Evolutionary conservation across 2,329 filamentous ascomycete species (phyloP), one percentile per base, ranked within the genome.

Genomic region (Zasmidium cellare): DNA sequence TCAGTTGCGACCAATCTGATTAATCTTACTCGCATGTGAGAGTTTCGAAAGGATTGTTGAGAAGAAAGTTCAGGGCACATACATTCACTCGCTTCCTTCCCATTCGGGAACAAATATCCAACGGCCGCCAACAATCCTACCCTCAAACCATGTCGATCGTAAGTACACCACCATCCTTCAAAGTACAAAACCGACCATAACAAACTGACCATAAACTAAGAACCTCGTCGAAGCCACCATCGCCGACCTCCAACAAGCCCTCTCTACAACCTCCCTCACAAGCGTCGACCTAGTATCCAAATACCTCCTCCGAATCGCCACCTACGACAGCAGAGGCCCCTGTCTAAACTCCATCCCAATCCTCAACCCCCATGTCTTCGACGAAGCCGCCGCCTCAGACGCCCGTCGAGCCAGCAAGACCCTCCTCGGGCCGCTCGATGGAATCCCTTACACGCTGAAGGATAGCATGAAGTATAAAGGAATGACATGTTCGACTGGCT

Each of bases 381-480:
- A 77, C 11, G 79, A 80, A 65, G 80, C 80, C 9, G 67, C 69
- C 3, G 76, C 75, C 3, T 80, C 80, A 2, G 80, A 83, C 69
- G 71, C 72, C 1, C 70, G 77, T 11, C 73, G 80, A 44, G 74
- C n/a, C 74, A 16, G 65, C 70, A 9, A 76, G 76, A 57, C 71
- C 5, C 52, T 71, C 11, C 58, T 62, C 2, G 70, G 78, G 1
- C 73, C 72, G 0, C 71, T 85, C 0, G 82, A 86, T 61, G 82
- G 84, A 1, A 83, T 86, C 6, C 82, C 83, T 0, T 85, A 77
- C 58, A 83, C 82, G 0, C 73, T 84, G 63, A 86, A 86, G 66
- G 83, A 86, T 64, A 81, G 76, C 63, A 85, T 81, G 72, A 83
- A 80, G 61, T 78, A 81, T 24, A 74, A 75, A 22, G 80, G 80